Conservation (phyloP, 139 green algal genomes). For the Volvox reticuliferus region DNA sequence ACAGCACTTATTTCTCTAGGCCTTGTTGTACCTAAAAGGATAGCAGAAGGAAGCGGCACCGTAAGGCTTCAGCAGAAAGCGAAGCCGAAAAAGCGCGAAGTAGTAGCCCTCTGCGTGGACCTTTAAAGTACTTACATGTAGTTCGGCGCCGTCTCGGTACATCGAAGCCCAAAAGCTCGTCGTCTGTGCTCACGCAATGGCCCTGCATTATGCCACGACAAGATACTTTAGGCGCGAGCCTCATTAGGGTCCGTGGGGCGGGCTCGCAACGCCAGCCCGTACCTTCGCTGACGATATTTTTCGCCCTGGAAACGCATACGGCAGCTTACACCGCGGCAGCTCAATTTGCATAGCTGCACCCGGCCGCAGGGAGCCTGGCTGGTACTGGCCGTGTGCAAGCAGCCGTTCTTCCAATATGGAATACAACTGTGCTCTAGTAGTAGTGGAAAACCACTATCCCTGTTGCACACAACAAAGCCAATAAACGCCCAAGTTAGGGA, state of each 20-base stretch:
- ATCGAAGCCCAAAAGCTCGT: conserved; percentile 27
- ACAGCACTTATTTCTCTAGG: not conserved
- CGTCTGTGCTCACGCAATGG: not conserved
- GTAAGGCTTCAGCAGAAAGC: not conserved
- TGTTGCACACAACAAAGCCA: not conserved
- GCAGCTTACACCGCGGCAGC: conserved; percentile 11
- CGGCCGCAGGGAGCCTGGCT: not conserved
- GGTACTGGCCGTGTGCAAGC: not conserved
- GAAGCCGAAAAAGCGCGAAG: conserved; percentile 16
- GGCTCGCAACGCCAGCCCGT: not conserved
- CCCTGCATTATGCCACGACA: not conserved
- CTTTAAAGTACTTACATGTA: not conserved
- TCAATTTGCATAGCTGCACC: conserved; percentile 23
- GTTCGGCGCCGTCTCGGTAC: conserved; percentile 6
- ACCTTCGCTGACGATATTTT: not conserved
- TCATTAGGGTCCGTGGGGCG: not conserved
- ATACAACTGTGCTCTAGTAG: not conserved
- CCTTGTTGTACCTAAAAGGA: conserved; percentile 1
- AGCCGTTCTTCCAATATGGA: not conserved
- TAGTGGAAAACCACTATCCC: not conserved
- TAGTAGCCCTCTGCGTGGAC: not conserved
- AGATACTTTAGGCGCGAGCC: not conserved
- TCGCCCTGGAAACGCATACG: not conserved
- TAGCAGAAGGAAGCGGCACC: not conserved
- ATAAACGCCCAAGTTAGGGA: no score